phyloP scores from a whole-genome alignment of 176 grass and related monocot species.

The Avena insularis region DNA sequence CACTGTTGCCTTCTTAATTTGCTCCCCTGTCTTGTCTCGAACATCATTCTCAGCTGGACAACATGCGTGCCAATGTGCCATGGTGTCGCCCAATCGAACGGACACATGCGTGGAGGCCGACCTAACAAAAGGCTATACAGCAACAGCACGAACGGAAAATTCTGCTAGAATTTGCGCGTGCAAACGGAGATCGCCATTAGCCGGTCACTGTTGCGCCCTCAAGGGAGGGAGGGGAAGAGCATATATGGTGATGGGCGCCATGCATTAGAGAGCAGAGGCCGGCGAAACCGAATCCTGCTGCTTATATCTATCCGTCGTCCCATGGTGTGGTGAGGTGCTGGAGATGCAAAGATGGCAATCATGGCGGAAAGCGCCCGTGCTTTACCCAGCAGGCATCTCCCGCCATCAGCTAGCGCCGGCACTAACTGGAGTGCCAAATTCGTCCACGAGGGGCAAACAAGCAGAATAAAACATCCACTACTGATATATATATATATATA shows the following conservation, averaged over 20 bases:
- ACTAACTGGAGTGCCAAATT: constrained; percentile 38
- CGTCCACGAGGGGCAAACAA: constrained; percentile 34
- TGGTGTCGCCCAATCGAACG: not conserved
- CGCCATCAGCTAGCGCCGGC: not conserved
- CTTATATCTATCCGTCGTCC: constrained; percentile 2
- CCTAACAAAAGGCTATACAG: not conserved
- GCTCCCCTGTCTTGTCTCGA: not conserved
- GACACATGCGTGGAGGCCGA: not conserved
- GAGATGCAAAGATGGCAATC: constrained; percentile 65
- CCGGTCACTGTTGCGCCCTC: not conserved
- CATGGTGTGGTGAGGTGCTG: not conserved
- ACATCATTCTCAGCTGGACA: not conserved
- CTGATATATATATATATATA: too few species aligned
- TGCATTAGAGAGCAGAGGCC: not conserved
- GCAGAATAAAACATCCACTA: constrained; percentile 40
- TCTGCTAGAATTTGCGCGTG: not conserved
- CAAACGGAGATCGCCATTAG: not conserved
- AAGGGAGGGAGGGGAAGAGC: not conserved
- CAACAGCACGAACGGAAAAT: not conserved
- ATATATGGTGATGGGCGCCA: constrained; percentile 8
- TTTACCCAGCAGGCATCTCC: constrained; percentile 57
- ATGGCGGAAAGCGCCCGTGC: constrained; percentile 52
- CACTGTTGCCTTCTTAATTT: not conserved
- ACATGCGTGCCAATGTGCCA: not conserved
- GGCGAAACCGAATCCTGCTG: constrained; percentile 39